Base-by-base conservation (phyloP, 1,284 basidiomycete genomes). In the Rhodotorula mucilaginosa region DNA sequence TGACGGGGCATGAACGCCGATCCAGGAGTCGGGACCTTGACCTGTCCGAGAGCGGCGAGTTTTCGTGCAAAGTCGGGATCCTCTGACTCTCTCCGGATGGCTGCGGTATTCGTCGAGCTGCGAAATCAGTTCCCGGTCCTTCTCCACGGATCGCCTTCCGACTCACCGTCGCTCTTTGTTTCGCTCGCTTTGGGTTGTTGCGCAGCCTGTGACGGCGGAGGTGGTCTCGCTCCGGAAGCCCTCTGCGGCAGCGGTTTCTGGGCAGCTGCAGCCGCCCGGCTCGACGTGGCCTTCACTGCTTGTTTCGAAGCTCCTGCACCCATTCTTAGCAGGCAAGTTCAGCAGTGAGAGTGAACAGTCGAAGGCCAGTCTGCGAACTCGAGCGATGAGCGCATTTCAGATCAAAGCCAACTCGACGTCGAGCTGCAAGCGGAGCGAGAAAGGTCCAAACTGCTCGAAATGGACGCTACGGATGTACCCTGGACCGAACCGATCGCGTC, bases 131-230 rank as follows among this genome's bases (percentile, higher is more conserved):
- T 31, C 10, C 5, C 8, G 12, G 34, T 13, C 26, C 10, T 31
- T 16, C 7, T 29, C 16, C 51, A 15, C 8, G 12, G 7, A 44
- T 47, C 16, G 2, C 7, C 13, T 18, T 4, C 12, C 21, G 19
- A n/a, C 73, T 60, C 26, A 63, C 73, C 64, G 2, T 69, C 67
- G 60, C 67, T 70, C 61, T 75, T 75, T 12, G 64, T 69, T 51
- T 73, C 69, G 52, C 65, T 69, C 8, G 63, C 67, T 19, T 61
- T 47, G 1, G 67, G 18, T 65, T 68, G 67, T 73, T 21, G 23
- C 46, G 39, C 12, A 23, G 60, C 54, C 19, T 26, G 58, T 47
- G 39, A 16, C 54, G 54, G 54, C 13, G 12, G 54, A 29, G 54
- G 15, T n/a, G 54, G 8, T 18, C 26, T 26, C 16, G 54, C 54